phyloP scores from a whole-genome alignment of 305 asterid species.

The Salvia sclarea region DNA sequence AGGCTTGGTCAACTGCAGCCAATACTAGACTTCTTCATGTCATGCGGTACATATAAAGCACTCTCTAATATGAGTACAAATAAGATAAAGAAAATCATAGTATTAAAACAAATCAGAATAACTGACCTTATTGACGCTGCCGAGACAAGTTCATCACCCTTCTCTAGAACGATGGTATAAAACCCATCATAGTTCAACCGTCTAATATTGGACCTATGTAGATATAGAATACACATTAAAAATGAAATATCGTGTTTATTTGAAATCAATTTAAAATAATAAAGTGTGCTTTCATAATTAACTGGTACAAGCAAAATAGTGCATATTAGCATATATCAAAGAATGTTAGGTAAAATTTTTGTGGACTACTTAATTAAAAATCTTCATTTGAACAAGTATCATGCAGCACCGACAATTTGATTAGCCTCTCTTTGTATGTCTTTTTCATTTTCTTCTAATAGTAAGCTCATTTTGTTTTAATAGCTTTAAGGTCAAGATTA shows the following conservation, averaged over 20 bases:
- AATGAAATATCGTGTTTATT: conserved; percentile 25
- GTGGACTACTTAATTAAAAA: not conserved
- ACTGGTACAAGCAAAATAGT: conserved; percentile 15
- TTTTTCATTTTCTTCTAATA: not conserved
- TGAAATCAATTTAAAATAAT: not conserved
- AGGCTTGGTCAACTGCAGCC: conserved; percentile 20
- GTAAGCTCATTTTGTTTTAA: conserved; percentile 4
- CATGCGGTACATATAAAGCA: conserved; percentile 15
- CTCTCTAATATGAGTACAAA: conserved; percentile 15
- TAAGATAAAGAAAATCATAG: conserved; percentile 7
- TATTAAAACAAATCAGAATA: conserved; percentile 16
- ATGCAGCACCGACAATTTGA: conserved; percentile 3
- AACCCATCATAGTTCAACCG: conserved; percentile 82
- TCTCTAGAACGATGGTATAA: conserved; percentile 78
- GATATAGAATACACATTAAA: conserved; percentile 19
- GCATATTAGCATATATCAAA: not conserved
- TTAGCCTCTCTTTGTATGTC: not conserved
- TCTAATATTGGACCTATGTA: conserved; percentile 78
- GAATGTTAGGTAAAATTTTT: conserved; percentile 15
- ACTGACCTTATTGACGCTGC: conserved; percentile 90
- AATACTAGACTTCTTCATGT: conserved; percentile 21
- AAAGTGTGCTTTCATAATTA: not conserved
- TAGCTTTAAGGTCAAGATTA: conserved; percentile 15
- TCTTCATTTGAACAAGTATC: not conserved
- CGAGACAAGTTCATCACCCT: conserved; percentile 71